These are phyloP conservation scores for Barbarea vulgaris DNA, from an alignment of 345 rosid genomes.

Conservation along the genomic window DNA sequence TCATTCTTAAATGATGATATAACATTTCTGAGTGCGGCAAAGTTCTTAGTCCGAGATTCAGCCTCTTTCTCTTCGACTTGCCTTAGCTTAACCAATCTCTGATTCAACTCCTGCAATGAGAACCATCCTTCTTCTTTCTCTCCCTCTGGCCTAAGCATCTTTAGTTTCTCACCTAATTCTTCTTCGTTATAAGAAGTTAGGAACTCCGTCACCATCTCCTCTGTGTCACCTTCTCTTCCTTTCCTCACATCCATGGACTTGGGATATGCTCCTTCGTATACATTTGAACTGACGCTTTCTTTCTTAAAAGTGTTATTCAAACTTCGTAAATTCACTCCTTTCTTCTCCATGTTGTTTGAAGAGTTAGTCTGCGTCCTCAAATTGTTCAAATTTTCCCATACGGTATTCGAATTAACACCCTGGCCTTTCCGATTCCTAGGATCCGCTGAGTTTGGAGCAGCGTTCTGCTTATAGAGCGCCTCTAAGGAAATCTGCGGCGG, in stretches of 20 bases:
- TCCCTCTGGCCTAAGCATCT: conserved; percentile 49
- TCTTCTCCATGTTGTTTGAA: conserved; percentile 20
- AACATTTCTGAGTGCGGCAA: neutral
- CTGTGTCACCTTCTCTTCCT: conserved; percentile 28
- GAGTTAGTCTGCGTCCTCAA: conserved; percentile 21
- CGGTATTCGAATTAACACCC: neutral
- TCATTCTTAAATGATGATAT: conserved; percentile 27
- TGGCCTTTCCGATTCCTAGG: conserved; percentile 3
- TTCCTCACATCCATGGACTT: conserved; percentile 22
- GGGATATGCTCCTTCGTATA: conserved; percentile 39
- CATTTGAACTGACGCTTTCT: neutral
- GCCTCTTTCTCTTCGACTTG: conserved; percentile 58
- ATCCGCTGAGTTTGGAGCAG: conserved; percentile 24
- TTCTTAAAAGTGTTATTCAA: conserved; percentile 30
- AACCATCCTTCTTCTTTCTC: conserved; percentile 50
- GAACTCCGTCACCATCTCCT: conserved; percentile 45
- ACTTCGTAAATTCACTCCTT: conserved; percentile 12
- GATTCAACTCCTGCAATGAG: conserved; percentile 71
- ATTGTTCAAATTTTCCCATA: conserved; percentile 44
- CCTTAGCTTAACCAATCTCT: conserved; percentile 69
- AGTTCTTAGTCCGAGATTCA: neutral
- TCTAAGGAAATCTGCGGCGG: conserved; percentile 41
- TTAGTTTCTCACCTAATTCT: conserved; percentile 61
- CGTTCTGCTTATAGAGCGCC: conserved; percentile 45
- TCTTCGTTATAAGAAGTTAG: conserved; percentile 39